phyloP scores from a whole-genome alignment of 2,329 filamentous ascomycete genomes.

The Beauveria australis region DNA sequence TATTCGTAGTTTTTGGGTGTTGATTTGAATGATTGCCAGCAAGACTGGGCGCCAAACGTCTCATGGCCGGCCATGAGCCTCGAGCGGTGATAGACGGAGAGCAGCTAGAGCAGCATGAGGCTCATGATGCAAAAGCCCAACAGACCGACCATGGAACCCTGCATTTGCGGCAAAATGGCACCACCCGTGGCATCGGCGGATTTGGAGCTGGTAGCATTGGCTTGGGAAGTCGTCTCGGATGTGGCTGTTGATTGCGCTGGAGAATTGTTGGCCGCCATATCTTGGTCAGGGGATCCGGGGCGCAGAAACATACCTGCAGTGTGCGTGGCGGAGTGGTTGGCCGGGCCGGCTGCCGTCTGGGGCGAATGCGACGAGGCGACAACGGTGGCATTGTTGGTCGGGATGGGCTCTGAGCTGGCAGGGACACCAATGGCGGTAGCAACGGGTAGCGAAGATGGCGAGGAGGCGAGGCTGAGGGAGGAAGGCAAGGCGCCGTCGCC shows the following conservation, averaged over 20 bases:
- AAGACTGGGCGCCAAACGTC: neutral
- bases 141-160: conserved; percentile 27
- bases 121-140: conserved; percentile 30
- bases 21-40: neutral
- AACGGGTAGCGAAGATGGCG: neutral
- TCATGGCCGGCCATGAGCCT: conserved; percentile 10
- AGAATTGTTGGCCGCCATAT: neutral
- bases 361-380: conserved; percentile 7
- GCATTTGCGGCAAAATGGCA: conserved; percentile 24
- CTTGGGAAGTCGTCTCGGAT: neutral
- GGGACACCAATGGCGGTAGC: neutral
- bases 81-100: neutral
- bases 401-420: neutral
- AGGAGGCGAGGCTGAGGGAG: neutral
- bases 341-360: neutral
- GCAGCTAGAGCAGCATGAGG: conserved; percentile 24
- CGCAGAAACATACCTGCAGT: neutral
- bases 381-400: conserved; percentile 8
- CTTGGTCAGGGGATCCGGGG: neutral
- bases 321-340: neutral
- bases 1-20: conserved; percentile 7
- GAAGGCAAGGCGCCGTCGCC: neutral
- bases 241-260: conserved; percentile 4
- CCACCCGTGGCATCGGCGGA: conserved; percentile 23
- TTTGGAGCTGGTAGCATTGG: conserved; percentile 21